These are phyloP conservation scores for Geotrichum aggregatum DNA, from an alignment of 1,139 yeast species.

Conservation along the genomic window DNA sequence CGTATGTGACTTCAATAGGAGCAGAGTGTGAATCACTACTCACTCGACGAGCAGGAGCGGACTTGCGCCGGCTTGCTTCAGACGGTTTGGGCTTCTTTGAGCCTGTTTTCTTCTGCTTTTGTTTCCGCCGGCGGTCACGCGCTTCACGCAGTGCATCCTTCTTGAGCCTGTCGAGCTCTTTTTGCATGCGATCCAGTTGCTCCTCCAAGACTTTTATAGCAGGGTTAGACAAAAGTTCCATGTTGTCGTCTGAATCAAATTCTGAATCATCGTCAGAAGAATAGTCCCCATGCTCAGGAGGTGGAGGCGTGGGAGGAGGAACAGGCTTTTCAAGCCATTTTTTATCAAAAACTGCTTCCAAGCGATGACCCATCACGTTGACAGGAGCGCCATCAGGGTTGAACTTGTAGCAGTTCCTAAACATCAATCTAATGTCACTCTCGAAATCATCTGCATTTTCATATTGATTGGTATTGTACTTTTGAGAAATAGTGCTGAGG, in stretches of 20 bases:
- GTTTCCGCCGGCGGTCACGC: slow-evolving; percentile 39
- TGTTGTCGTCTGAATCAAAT: slow-evolving; percentile 57
- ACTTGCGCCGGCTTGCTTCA: slow-evolving; percentile 23
- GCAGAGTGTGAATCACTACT: slow-evolving; percentile 23
- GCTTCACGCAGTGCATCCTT: slow-evolving; percentile 55
- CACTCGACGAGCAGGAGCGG: slow-evolving; percentile 21
- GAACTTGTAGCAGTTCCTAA: slow-evolving; percentile 82
- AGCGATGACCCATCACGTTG: slow-evolving; percentile 87
- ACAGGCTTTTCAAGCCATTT: slow-evolving; percentile 90
- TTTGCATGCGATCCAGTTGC: slow-evolving; percentile 79
- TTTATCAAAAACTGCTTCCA: slow-evolving; percentile 80
- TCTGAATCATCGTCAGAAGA: slow-evolving; percentile 49
- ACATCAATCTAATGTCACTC: slow-evolving; percentile 73
- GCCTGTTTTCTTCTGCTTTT: slow-evolving; percentile 36
- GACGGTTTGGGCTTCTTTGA: slow-evolving; percentile 21
- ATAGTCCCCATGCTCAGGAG: slow-evolving; percentile 37
- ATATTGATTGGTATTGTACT: slow-evolving; percentile 79
- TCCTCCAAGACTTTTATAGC: slow-evolving; percentile 86
- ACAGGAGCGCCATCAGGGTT: slow-evolving; percentile 97
- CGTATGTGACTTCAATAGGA: slow-evolving; percentile 55
- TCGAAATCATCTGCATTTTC: slow-evolving; percentile 87
- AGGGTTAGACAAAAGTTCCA: slow-evolving; percentile 72
- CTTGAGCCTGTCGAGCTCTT: slow-evolving; percentile 77
- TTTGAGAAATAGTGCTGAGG: slow-evolving; percentile 75
- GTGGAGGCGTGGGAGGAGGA: slow-evolving; percentile 60